phyloP scores from a whole-genome alignment of 352 stramenopile genomes.

The Phytopythium cucurbitacearum region DNA sequence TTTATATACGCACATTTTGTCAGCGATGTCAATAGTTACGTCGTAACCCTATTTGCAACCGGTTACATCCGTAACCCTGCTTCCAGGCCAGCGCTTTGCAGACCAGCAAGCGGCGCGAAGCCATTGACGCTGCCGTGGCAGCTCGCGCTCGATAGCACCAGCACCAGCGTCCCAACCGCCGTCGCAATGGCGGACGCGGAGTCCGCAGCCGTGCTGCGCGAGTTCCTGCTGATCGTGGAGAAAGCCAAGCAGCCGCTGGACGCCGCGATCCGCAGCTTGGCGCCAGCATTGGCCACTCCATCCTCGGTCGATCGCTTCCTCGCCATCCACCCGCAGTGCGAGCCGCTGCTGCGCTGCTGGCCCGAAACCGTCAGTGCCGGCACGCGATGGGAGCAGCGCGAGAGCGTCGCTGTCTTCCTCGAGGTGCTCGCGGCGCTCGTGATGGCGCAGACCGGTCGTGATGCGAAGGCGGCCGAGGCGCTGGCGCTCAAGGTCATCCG shows the following conservation, averaged over 20 bases:
- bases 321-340: constrained; percentile 43
- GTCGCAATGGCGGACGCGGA: constrained; percentile 1
- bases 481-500: constrained; percentile 65
- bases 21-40: not conserved
- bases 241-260: constrained; percentile 58
- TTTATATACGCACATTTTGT: too few species aligned
- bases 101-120: constrained; percentile 1
- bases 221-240: constrained; percentile 66
- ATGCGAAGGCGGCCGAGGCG: constrained; percentile 38
- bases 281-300: constrained; percentile 13
- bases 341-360: constrained; percentile 64
- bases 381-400: constrained; percentile 56
- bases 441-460: constrained; percentile 17
- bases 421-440: constrained; percentile 48
- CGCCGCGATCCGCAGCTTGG: constrained; percentile 37
- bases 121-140: not conserved
- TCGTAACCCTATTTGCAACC: not conserved
- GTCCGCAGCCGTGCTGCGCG: constrained; percentile 31
- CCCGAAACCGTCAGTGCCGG: constrained; percentile 41
- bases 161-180: too few species aligned
- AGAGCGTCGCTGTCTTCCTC: constrained; percentile 70
- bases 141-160: too few species aligned
- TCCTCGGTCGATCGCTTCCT: constrained; percentile 32
- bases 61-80: not conserved
- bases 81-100: constrained; percentile 1